Percentiles rank a stretch among this genome's conserved stretches.
Evolutionary conservation across 352 stramenopile genomes (phyloP).

Genomic region (Globisporangium abappressorium): DNA sequence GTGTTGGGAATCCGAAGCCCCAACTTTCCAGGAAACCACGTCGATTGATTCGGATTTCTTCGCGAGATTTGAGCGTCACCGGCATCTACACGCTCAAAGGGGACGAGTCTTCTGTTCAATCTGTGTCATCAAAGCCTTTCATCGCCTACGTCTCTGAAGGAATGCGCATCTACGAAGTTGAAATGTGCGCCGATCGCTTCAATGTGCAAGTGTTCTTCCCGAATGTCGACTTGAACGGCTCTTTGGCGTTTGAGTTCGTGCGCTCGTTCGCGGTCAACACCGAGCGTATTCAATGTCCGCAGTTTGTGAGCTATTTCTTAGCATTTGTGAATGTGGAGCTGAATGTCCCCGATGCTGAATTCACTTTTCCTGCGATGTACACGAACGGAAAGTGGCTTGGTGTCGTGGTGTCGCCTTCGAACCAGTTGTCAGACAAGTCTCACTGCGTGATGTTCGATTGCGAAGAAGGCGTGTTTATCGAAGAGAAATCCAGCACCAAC

Average conservation of each 20-base stretch:
- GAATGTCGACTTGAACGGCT: conserved; percentile 8
- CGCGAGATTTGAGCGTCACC: conserved; percentile 14
- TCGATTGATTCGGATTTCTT: conserved; percentile 27
- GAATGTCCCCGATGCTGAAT: conserved; percentile 17
- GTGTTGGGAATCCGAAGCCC: conserved; percentile 15
- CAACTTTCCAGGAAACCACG: conserved; percentile 13
- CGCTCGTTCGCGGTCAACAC: conserved; percentile 38
- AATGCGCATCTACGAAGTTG: conserved; percentile 50
- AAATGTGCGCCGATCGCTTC: conserved; percentile 33
- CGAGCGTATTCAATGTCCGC: conserved; percentile 32
- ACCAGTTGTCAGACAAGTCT: conserved; percentile 13
- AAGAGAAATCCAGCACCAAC: neutral
- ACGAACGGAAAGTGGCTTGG: conserved; percentile 37
- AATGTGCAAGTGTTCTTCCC: conserved; percentile 38
- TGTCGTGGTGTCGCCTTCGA: conserved; percentile 26
- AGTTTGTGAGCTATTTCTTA: conserved; percentile 36
- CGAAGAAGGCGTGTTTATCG: conserved; percentile 23
- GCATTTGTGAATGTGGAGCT: conserved; percentile 34
- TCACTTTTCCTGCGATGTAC: conserved; percentile 29
- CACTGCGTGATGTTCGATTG: conserved; percentile 55
- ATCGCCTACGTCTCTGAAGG: conserved; percentile 52
- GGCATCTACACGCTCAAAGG: conserved; percentile 4
- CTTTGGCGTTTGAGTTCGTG: conserved; percentile 18
- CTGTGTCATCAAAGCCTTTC: conserved; percentile 22
- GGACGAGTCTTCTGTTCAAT: conserved; percentile 8